These are phyloP conservation scores for Agaricus sinodeliciosus DNA, from an alignment of 768 basidiomycete genomes.

Conservation along the genomic window DNA sequence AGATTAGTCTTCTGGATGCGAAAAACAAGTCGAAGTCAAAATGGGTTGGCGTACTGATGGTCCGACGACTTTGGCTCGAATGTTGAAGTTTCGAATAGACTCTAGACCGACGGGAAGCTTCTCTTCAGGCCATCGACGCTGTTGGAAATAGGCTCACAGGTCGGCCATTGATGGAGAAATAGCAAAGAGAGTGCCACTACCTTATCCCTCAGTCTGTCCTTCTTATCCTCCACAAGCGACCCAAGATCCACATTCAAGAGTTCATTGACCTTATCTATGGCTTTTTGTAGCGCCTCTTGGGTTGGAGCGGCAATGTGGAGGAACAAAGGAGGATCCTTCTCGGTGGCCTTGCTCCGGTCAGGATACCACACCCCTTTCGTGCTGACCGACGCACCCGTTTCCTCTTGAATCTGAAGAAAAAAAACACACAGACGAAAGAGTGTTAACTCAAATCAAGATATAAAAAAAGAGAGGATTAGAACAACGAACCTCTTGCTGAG, in stretches of 20 bases:
- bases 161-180: background rate
- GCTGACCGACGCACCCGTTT: slow-evolving; percentile 82
- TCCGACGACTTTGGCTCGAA: slow-evolving; percentile 90
- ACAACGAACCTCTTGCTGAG: slow-evolving; percentile 79
- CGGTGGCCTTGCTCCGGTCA: slow-evolving; percentile 77
- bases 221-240: slow-evolving; percentile 60
- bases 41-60: slow-evolving; percentile 56
- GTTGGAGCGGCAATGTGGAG: slow-evolving; percentile 77
- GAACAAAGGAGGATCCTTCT: slow-evolving; percentile 84
- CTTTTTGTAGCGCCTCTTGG: slow-evolving; percentile 50
- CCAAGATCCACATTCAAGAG: slow-evolving; percentile 61
- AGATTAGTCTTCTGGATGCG: background rate
- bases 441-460: background rate
- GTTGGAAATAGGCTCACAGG: background rate
- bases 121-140: slow-evolving; percentile 94
- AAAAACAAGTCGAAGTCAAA: background rate
- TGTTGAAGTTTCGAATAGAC: slow-evolving; percentile 84
- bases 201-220: slow-evolving; percentile 47
- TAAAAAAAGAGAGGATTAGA: too few species aligned
- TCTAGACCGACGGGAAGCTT: slow-evolving; percentile 81
- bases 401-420: slow-evolving; percentile 69
- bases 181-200: background rate
- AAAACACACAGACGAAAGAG: background rate
- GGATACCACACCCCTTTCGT: slow-evolving; percentile 94
- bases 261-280: slow-evolving; percentile 61